Evolutionary conservation across 148 eudicot genomes (phyloP), one percentile per base, ranked within the genome.

Genomic region (Rheum nobile): DNA sequence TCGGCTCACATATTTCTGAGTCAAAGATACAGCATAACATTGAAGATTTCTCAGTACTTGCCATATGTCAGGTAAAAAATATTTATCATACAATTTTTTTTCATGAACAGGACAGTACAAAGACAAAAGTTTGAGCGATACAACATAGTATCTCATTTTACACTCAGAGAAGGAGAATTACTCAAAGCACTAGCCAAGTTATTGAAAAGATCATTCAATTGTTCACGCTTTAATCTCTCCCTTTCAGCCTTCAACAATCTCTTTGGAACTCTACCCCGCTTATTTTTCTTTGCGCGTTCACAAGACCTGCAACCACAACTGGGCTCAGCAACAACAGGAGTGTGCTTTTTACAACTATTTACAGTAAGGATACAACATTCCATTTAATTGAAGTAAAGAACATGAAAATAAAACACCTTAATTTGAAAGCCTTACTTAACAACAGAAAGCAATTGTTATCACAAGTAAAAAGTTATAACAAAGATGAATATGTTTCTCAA

Each of bases 221-320:
- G 89, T 65, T 93, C 96, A 39, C 94, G 96, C 83, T 93, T 93
- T 84, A 89, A 57, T 71, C 85, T 93, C 79, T 93, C 98, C 75
- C 96, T 86, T 81, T 93, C 96, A 42, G 98, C 86, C 81, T 90
- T 93, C 77, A 88, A 75, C 71, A 89, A 52, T 79, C 81, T 86
- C 84, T 79, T 89, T 3, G 96, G 94, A 74, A 78, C 82, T 78
- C 79, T 90, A 32, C 80, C 80, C 4, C 75, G 82, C 74, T 80
- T 93, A 79, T 78, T 89, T 83, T 85, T 87, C 72, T 70, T 79
- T 50, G 82, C 73, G 14, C 76, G 16, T 34, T 65, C 70, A 65
- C 39, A 78, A 55, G 82, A 71, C 74, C 96, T 93, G 86, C 67
- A 80, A 79, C 54, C 11, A 72, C 22, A 59, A 75, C 34, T 26